Evolutionary conservation across 2,329 filamentous ascomycete species (phyloP).

Genomic region (Zasmidium cellare): DNA sequence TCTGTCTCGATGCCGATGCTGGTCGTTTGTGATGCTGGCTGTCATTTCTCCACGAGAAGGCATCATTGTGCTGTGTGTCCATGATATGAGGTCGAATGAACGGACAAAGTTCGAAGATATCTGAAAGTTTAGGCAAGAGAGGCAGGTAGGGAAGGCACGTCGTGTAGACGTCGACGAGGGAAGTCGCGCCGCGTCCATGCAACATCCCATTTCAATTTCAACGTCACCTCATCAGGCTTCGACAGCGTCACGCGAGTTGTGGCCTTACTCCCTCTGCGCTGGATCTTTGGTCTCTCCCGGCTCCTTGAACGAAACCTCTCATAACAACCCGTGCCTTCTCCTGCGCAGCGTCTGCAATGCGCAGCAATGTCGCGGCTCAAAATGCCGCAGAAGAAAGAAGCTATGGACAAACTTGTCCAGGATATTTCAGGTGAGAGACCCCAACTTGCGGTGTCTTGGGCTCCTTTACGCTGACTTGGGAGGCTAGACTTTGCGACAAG

Average conservation of each 20-base stretch:
- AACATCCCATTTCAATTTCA: not conserved
- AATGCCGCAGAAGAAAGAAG: not conserved
- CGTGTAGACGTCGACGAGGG: no score
- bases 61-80: no score
- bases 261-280: no score
- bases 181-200: not conserved
- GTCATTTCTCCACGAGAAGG: no score
- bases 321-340: not conserved
- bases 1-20: not conserved
- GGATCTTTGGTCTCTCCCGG: no score
- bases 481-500: slow-evolving; percentile 8
- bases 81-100: no score
- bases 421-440: slow-evolving; percentile 18
- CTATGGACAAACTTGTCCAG: slow-evolving; percentile 21
- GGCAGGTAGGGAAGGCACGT: no score
- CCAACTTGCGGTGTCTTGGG: not conserved
- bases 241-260: not conserved
- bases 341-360: not conserved
- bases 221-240: not conserved
- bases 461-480: not conserved
- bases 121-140: no score
- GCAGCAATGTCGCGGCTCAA: not conserved
- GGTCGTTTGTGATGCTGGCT: no score
- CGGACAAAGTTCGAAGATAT: no score
- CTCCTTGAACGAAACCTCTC: no score